Evolutionary conservation across 179 eudicot species (phyloP).

Genomic region (Spinacia oleracea): DNA sequence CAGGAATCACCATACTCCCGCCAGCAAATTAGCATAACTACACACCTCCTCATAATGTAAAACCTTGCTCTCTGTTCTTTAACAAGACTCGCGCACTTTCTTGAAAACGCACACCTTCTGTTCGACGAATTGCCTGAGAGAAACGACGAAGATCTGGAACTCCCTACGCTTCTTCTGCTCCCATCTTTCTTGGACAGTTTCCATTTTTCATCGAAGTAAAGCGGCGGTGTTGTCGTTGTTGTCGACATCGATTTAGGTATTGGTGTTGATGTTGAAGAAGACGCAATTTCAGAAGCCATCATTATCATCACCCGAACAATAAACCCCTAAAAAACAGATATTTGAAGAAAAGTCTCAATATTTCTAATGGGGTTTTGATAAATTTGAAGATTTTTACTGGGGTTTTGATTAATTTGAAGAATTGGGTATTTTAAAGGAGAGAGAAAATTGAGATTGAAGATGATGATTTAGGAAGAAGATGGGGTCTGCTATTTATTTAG

Average conservation of each 20-base stretch:
- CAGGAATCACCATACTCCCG: conserved; percentile 68
- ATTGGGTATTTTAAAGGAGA: neutral
- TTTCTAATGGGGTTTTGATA: neutral
- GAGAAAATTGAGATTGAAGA: conserved; percentile 13
- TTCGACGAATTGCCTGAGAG: conserved; percentile 42
- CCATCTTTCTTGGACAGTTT: conserved; percentile 61
- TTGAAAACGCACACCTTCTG: conserved; percentile 61
- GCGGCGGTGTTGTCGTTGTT: conserved; percentile 1
- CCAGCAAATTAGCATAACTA: conserved; percentile 83
- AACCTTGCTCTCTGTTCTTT: conserved; percentile 85
- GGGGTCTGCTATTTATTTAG: conserved; percentile 46
- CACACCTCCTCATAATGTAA: conserved; percentile 83
- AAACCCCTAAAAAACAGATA: neutral
- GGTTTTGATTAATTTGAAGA: neutral
- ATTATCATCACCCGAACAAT: neutral
- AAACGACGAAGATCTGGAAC: conserved; percentile 36
- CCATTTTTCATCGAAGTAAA: conserved; percentile 68
- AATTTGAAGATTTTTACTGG: neutral
- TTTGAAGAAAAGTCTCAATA: neutral
- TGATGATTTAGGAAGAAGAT: conserved; percentile 21
- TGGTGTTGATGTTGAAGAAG: neutral
- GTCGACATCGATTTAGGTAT: neutral
- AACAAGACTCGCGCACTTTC: conserved; percentile 73
- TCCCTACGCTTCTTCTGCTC: conserved; percentile 38
- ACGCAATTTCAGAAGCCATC: conserved; percentile 18